A percentile compares a stretch with the other conserved stretches of the same genome.
These are phyloP conservation scores for Paulinella micropora DNA, from an alignment of 78 protist species.

Conservation along the genomic window DNA sequence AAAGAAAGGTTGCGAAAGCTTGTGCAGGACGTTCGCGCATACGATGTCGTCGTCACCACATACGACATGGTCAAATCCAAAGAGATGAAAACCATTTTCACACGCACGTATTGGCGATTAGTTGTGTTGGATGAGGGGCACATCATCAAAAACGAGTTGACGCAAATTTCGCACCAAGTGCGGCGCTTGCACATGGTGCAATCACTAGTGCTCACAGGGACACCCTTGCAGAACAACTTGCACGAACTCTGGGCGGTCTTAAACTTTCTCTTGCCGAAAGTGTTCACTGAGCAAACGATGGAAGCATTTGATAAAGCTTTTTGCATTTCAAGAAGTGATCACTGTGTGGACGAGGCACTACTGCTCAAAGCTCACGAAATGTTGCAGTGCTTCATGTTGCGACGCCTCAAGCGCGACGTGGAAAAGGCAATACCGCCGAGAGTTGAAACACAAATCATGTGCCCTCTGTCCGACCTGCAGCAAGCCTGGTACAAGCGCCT, in stretches of 20 bases:
- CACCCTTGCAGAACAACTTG: slow-evolving; percentile 45
- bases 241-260: slow-evolving; percentile 41
- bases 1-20: background rate
- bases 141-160: slow-evolving; percentile 24
- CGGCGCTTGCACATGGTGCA: no score
- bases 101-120: background rate
- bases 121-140: slow-evolving; percentile 43
- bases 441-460: slow-evolving; percentile 61
- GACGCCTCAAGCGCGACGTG: slow-evolving; percentile 78
- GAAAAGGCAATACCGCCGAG: slow-evolving; percentile 62
- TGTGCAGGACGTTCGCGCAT: background rate
- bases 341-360: background rate
- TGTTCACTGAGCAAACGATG: background rate
- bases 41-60: background rate
- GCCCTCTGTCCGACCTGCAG: slow-evolving; percentile 12
- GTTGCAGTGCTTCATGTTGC: background rate
- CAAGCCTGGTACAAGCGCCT: background rate
- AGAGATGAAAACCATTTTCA: background rate
- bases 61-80: background rate
- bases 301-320: no score
- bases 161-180: background rate
- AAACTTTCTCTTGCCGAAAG: background rate
- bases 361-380: slow-evolving; percentile 4
- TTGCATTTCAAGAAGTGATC: no score
- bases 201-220: slow-evolving; percentile 52